Evolutionary conservation across 768 basidiomycete genomes (phyloP).

Genomic region (Rhodosporidiobolus sp.): DNA sequence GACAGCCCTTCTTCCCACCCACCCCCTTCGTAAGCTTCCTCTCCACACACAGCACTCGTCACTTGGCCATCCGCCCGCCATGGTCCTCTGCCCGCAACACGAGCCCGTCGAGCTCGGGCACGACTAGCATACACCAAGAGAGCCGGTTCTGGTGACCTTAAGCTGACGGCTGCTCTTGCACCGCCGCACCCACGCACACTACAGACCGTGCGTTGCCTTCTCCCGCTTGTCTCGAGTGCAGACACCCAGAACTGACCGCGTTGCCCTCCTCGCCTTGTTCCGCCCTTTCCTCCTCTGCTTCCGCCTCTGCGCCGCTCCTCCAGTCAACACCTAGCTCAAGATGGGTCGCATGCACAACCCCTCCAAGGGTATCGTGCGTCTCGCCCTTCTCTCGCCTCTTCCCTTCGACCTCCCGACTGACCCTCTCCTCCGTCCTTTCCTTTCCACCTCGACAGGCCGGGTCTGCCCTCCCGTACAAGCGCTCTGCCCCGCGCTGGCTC

Average conservation of each 20-base stretch:
- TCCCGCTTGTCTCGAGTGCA: no score
- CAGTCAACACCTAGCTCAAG: constrained; percentile 30
- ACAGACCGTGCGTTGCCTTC: constrained; percentile 20
- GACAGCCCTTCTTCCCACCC: not conserved
- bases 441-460: constrained; percentile 56
- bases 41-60: not conserved
- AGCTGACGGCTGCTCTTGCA: constrained; percentile 34
- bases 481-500: constrained; percentile 91
- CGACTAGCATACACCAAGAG: constrained; percentile 6
- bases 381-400: not conserved
- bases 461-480: constrained; percentile 96
- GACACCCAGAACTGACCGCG: constrained; percentile 11
- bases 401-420: not conserved
- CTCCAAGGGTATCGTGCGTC: constrained; percentile 96
- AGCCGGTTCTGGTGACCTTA: constrained; percentile 15
- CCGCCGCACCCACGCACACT: not conserved
- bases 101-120: constrained; percentile 6
- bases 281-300: not conserved
- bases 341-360: constrained; percentile 69
- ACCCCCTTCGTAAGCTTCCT: no score
- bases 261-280: not conserved
- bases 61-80: not conserved
- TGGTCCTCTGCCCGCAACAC: not conserved
- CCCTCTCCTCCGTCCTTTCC: not conserved
- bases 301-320: not conserved